Percentiles rank a stretch among this genome's conserved stretches.
Evolutionary conservation across 73 alveolate genomes (phyloP).

Genomic region (Tetrahymena thermophila): DNA sequence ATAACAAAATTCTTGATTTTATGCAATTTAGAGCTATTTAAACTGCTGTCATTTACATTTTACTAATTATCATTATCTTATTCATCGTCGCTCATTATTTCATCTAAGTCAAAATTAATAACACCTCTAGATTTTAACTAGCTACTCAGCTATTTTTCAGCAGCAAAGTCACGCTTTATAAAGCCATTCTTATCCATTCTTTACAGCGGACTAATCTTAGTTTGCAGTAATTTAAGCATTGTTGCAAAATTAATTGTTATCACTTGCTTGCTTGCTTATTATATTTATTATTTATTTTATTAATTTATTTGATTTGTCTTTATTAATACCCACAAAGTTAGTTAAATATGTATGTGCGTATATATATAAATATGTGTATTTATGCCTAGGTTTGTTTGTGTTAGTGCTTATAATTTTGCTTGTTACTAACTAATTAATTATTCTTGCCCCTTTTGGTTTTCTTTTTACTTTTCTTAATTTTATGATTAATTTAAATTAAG

Average conservation of each 20-base stretch:
- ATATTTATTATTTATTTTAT: neutral
- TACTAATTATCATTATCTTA: neutral
- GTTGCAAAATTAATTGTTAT: neutral
- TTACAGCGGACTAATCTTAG: neutral
- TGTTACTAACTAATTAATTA: neutral
- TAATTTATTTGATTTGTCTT: neutral
- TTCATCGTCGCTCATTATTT: neutral
- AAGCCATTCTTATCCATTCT: neutral
- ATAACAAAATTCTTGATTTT: neutral
- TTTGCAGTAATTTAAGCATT: neutral
- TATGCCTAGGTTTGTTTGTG: neutral
- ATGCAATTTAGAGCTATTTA: neutral
- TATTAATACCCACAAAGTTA: neutral
- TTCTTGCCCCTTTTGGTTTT: neutral
- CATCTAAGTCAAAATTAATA: neutral
- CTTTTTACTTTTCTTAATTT: neutral
- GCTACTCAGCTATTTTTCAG: neutral
- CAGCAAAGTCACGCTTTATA: neutral
- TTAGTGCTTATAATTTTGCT: neutral
- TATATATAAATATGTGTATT: neutral
- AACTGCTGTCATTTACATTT: neutral
- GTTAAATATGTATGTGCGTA: neutral
- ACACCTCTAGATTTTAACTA: neutral
- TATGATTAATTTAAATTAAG: neutral
- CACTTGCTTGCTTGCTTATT: no score